These are phyloP conservation scores for Talaromyces trachyspermus DNA, from an alignment of 495 filamentous ascomycete genomes.

Conservation along the genomic window DNA sequence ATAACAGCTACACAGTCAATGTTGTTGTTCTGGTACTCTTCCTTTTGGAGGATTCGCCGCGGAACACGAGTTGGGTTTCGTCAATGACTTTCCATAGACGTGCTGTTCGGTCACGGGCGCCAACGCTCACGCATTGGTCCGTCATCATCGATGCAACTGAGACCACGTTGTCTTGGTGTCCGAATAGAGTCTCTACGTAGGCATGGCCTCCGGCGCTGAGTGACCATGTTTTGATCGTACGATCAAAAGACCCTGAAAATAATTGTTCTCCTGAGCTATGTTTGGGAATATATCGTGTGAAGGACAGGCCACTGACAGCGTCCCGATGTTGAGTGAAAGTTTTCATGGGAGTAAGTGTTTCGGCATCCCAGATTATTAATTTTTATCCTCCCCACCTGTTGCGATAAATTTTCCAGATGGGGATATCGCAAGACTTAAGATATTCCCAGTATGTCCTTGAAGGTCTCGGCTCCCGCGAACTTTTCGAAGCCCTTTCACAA, in stretches of 20 bases:
- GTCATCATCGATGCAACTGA: constrained; percentile 73
- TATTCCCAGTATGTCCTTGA: constrained; percentile 67
- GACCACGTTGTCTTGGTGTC: constrained; percentile 85
- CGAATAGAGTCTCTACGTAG: constrained; percentile 92
- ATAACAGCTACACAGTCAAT: constrained; percentile 86
- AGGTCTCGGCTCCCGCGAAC: constrained; percentile 54
- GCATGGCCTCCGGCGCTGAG: constrained; percentile 51
- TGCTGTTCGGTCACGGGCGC: constrained; percentile 86
- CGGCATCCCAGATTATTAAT: constrained; percentile 80
- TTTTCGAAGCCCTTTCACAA: constrained; percentile 55
- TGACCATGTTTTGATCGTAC: constrained; percentile 84
- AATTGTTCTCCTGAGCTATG: constrained; percentile 65
- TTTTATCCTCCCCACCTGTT: constrained; percentile 80
- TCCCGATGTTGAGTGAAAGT: constrained; percentile 91
- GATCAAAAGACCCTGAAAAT: constrained; percentile 79
- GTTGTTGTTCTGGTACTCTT: constrained; percentile 64
- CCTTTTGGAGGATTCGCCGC: constrained; percentile 60
- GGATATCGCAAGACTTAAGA: constrained; percentile 78
- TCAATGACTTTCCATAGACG: constrained; percentile 95
- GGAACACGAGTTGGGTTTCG: constrained; percentile 90
- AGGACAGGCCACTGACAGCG: constrained; percentile 73
- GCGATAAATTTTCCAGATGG: constrained; percentile 83
- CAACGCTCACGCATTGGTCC: constrained; percentile 86
- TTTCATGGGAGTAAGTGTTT: constrained; percentile 64
- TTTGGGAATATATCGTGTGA: constrained; percentile 66